These are phyloP conservation scores for Alternaria gansuensis DNA, from an alignment of 2,329 filamentous ascomycete species.

Conservation along the genomic window DNA sequence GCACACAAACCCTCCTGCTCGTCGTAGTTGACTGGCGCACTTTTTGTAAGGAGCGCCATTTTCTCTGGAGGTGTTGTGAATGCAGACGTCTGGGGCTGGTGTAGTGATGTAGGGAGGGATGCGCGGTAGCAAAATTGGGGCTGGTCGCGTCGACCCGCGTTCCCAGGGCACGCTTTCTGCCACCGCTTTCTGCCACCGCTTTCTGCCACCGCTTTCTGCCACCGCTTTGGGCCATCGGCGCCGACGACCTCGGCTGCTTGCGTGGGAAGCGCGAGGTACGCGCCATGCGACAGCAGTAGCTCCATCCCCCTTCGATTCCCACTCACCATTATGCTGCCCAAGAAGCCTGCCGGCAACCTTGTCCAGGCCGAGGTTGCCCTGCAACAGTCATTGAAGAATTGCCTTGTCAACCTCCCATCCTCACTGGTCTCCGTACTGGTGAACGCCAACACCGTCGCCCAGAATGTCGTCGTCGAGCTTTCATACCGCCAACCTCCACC, in stretches of 20 bases:
- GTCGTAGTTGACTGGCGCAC: conserved; percentile 83
- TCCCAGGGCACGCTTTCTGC: conserved; percentile 35
- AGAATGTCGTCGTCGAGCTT: conserved; percentile 96
- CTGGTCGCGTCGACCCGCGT: conserved; percentile 43
- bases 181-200: conserved; percentile 38
- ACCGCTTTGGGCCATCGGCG: conserved; percentile 35
- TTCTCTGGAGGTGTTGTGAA: conserved; percentile 35
- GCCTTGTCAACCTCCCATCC: conserved; percentile 89
- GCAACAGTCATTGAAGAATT: conserved; percentile 84
- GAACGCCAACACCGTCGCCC: conserved; percentile 89
- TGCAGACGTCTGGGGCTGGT: conserved; percentile 15
- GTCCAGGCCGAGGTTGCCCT: conserved; percentile 84
- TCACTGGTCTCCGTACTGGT: conserved; percentile 84
- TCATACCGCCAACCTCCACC: conserved; percentile 72
- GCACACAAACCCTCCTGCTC: conserved; percentile 76
- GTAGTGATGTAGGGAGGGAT: conserved; percentile 30
- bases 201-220: conserved; percentile 35
- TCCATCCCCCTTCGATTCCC: conserved; percentile 16
- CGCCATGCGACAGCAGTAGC: conserved; percentile 9
- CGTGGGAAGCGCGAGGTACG: conserved; percentile 18
- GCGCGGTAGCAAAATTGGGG: conserved; percentile 37
- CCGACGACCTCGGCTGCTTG: conserved; percentile 45
- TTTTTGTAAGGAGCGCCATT: conserved; percentile 89
- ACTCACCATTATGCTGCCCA: conserved; percentile 47
- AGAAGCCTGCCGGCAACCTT: conserved; percentile 58